These are phyloP conservation scores for Malassezia nana DNA, from an alignment of 1,284 basidiomycete genomes.

Conservation along the genomic window DNA sequence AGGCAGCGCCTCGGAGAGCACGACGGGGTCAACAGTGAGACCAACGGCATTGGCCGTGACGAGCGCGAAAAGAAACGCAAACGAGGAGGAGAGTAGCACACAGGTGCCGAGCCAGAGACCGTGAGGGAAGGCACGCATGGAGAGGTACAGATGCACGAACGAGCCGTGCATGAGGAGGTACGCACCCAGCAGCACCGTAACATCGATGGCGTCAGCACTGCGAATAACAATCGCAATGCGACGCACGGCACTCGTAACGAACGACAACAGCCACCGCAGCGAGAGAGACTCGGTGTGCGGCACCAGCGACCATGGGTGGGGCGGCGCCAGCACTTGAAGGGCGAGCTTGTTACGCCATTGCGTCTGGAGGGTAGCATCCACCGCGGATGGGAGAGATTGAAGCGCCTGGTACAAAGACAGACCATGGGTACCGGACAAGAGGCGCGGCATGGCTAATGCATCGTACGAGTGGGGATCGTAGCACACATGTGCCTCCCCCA, in stretches of 20 bases:
- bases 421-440: neutral
- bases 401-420: neutral
- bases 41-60: constrained; percentile 71
- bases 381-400: neutral
- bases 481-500: constrained; percentile 10
- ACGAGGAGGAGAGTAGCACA: constrained; percentile 71
- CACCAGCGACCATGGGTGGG: neutral
- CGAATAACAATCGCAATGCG: constrained; percentile 1
- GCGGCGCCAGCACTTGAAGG: constrained; percentile 8
- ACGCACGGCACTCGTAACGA: constrained; percentile 3
- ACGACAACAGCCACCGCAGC: constrained; percentile 6
- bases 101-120: constrained; percentile 56
- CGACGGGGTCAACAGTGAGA: constrained; percentile 83
- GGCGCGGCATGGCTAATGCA: neutral
- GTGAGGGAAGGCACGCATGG: constrained; percentile 45
- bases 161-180: constrained; percentile 93
- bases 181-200: constrained; percentile 84
- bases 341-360: constrained; percentile 9
- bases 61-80: constrained; percentile 77
- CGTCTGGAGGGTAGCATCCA: neutral
- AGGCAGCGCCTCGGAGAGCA: constrained; percentile 84
- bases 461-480: neutral
- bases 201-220: constrained; percentile 85
- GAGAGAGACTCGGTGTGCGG: neutral
- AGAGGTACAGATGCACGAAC: constrained; percentile 61